Percentiles rank a stretch among this genome's conserved stretches.
phyloP scores from a whole-genome alignment of 768 basidiomycete species.

The Boletus rubroflammeus region DNA sequence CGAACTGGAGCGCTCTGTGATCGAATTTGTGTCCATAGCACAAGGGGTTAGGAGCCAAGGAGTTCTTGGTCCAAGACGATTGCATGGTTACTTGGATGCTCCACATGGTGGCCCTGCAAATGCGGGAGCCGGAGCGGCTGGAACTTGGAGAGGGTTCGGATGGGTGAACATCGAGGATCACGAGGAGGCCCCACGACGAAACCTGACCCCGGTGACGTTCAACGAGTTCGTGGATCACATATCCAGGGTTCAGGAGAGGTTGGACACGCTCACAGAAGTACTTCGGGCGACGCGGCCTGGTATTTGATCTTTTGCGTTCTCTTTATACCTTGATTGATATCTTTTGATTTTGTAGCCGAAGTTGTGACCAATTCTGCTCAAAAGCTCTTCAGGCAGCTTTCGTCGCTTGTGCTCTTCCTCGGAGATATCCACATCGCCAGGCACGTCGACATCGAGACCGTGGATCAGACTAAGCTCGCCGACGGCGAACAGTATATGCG shows the following conservation, averaged over 20 bases:
- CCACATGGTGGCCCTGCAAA: slow-evolving; percentile 38
- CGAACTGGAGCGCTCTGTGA: slow-evolving; percentile 66
- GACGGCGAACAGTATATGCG: slow-evolving; percentile 38
- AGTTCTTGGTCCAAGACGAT: slow-evolving; percentile 29
- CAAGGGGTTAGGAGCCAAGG: slow-evolving; percentile 37
- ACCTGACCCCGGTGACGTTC: slow-evolving; percentile 30
- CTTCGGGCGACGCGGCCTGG: slow-evolving; percentile 22
- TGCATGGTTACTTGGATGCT: slow-evolving; percentile 37
- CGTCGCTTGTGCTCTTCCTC: slow-evolving; percentile 38
- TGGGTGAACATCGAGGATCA: slow-evolving; percentile 39
- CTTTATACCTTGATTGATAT: neutral
- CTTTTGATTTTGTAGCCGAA: slow-evolving; percentile 13
- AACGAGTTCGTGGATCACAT: slow-evolving; percentile 30
- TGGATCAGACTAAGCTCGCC: slow-evolving; percentile 29
- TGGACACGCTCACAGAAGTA: slow-evolving; percentile 19
- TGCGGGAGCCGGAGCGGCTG: slow-evolving; percentile 50
- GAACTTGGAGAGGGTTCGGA: slow-evolving; percentile 53
- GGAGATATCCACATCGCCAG: slow-evolving; percentile 51
- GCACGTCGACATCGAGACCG: slow-evolving; percentile 49
- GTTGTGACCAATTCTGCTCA: slow-evolving; percentile 29
- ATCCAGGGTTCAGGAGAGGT: slow-evolving; percentile 28
- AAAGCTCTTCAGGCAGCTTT: slow-evolving; percentile 36
- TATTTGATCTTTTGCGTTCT: slow-evolving; percentile 1
- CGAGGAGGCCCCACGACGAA: slow-evolving; percentile 28
- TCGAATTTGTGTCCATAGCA: slow-evolving; percentile 64